Conservation (phyloP, 1,139 yeast genomes). For the Maudiozyma humilis region DNA sequence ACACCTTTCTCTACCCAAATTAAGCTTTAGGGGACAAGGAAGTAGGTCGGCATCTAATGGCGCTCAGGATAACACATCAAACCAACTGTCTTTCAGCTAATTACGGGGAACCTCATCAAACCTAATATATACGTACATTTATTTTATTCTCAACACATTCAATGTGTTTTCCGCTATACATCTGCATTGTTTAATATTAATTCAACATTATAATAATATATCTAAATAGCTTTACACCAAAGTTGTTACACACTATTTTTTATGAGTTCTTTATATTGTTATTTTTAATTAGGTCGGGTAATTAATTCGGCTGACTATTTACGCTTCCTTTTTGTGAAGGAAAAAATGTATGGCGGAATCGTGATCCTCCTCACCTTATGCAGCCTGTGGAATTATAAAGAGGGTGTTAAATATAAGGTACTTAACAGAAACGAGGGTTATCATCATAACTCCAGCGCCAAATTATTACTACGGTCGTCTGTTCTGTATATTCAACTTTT, state of each 20-base stretch:
- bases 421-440: too few relatives aligned
- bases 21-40: constrained; percentile 20
- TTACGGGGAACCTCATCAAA: background rate
- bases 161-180: background rate
- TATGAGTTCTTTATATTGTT: background rate
- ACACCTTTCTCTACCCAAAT: constrained; percentile 27
- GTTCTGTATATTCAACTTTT: too few relatives aligned
- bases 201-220: background rate
- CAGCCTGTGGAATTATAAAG: background rate
- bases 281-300: background rate
- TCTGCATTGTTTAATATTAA: background rate
- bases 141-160: too few relatives aligned
- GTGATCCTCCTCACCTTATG: background rate
- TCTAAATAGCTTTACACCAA: background rate
- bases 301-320: background rate
- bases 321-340: background rate
- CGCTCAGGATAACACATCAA: background rate
- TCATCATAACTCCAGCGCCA: too few relatives aligned
- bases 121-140: too few relatives aligned
- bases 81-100: background rate
- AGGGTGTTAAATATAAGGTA: background rate
- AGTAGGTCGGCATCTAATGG: constrained; percentile 1
- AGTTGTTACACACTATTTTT: too few relatives aligned
- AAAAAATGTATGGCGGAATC: background rate
- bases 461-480: too few relatives aligned